Percentiles rank a stretch among this genome's conserved stretches.
Conservation (phyloP, 208 protist genomes). For the Leishmania major region DNA sequence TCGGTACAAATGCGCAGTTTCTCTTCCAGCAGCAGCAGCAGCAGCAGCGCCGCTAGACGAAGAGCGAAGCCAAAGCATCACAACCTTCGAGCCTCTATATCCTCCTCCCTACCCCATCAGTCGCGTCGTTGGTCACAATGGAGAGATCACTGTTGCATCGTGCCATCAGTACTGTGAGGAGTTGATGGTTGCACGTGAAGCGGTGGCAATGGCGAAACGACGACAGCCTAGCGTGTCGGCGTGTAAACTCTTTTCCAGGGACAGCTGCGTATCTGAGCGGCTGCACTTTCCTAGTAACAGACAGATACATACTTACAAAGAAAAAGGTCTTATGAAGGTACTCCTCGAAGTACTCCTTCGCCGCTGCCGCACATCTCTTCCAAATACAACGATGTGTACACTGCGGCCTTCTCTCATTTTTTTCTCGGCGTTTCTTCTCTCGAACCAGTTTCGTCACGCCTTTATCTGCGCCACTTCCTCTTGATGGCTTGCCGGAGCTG, state of each 20-base stretch:
- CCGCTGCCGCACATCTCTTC: neutral
- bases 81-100: neutral
- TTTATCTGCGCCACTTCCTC: neutral
- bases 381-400: neutral
- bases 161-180: neutral
- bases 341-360: neutral
- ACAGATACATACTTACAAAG: neutral
- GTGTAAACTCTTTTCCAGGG: neutral
- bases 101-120: neutral
- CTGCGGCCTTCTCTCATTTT: neutral
- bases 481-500: neutral
- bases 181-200: neutral
- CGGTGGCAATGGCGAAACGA: neutral
- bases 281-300: neutral
- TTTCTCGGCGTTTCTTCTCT: neutral
- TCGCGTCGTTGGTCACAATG: neutral
- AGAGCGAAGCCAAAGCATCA: neutral
- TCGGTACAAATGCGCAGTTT: slow-evolving; percentile 49
- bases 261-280: neutral
- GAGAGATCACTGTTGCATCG: neutral
- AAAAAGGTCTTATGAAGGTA: neutral
- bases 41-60: slow-evolving; percentile 31
- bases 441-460: neutral
- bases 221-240: neutral
- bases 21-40: slow-evolving; percentile 59